phyloP scores from a whole-genome alignment of 768 basidiomycete species.

The Neoboletus subvelutipes region DNA sequence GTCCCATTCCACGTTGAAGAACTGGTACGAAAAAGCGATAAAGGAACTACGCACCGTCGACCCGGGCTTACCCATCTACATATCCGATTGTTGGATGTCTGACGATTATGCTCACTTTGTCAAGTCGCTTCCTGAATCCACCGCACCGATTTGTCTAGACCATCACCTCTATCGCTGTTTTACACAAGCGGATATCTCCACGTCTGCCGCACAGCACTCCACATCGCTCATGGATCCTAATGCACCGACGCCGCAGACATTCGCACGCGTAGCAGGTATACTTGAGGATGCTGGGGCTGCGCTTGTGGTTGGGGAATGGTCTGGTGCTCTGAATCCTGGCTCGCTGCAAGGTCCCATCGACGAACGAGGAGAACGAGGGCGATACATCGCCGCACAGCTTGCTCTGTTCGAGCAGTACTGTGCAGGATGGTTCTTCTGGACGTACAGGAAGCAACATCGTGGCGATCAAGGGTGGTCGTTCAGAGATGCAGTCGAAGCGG shows the following conservation, averaged over 20 bases:
- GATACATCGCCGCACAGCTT: conserved; percentile 64
- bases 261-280: conserved; percentile 37
- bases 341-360: conserved; percentile 50
- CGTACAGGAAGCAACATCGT: conserved; percentile 64
- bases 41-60: conserved; percentile 50
- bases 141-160: conserved; percentile 60
- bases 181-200: conserved; percentile 54
- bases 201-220: conserved; percentile 55
- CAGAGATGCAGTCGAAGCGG: conserved; percentile 58
- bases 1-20: conserved; percentile 48
- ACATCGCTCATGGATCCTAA: conserved; percentile 42
- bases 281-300: conserved; percentile 44
- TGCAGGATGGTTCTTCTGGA: conserved; percentile 85
- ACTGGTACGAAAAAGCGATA: conserved; percentile 65
- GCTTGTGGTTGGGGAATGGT: conserved; percentile 78
- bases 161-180: conserved; percentile 87
- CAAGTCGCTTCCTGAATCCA: conserved; percentile 30
- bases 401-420: conserved; percentile 60
- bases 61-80: conserved; percentile 62
- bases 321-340: conserved; percentile 67
- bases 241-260: conserved; percentile 40
- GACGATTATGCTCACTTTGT: conserved; percentile 61
- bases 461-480: conserved; percentile 79
- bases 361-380: conserved; percentile 42
- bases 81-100: conserved; percentile 75